Base-by-base conservation (phyloP, 352 stramenopile species). In the Phytopythium ostracodes region DNA sequence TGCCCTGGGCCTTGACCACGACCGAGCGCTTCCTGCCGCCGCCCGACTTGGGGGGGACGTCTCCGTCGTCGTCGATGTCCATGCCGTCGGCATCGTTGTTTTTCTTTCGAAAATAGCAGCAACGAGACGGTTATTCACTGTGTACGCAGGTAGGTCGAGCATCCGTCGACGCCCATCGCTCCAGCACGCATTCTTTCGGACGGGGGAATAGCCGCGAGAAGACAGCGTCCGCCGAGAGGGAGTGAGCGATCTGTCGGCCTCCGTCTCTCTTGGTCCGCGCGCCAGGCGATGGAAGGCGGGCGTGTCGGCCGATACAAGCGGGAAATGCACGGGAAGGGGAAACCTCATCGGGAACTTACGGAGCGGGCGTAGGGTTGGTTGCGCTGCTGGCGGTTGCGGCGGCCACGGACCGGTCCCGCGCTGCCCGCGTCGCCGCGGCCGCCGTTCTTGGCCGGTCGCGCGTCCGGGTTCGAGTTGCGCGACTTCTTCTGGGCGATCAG, bases 401-500 rank as follows among this genome's bases (percentile, higher is more conserved):
- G 60, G 62, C 70, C 61, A n/a, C 84, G 79, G 31, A 91, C 71
- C 31, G 84, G 84, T 0, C 84, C 84, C 11, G 76, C 70, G 11
- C 62, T 54, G 6, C 71, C 68, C 42, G 66, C 68, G 17, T 70
- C 65, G 42, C 70, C 73, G 24, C 25, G 35, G 17, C 67, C 60
- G 29, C 24, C 51, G 33, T 58, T 62, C 69, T 76, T 83, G 42
- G 69, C 71, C 36, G 76, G 76, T 24, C 83, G 80, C 62, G 78
- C 78, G 40, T 81, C 73, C 58, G 68, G 64, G 62, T 77, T 84
- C 15, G 56, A 67, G 49, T 72, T 63, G 59, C 79, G 82, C 57
- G 69, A 73, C 72, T 92, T 92, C 70, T 90, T 89, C 63, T 79
- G 78, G 38, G 76, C 72, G 64, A 93, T 93, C 60, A 93, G 66